Percentiles rank a stretch among this genome's conserved stretches.
Conservation (phyloP, 1,139 yeast species). For the Kodamaea arcana region DNA sequence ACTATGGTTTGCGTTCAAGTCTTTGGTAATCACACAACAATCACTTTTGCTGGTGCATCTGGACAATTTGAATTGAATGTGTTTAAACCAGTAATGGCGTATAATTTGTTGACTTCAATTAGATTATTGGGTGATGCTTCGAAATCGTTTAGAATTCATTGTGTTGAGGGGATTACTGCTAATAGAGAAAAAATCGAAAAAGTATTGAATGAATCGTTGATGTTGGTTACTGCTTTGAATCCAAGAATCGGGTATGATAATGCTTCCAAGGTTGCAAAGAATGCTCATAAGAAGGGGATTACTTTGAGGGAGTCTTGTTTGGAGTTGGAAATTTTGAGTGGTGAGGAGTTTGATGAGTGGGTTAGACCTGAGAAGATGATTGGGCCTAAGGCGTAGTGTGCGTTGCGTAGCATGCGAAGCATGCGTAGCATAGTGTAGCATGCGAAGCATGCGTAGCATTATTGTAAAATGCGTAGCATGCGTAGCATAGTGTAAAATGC, state of each 20-base stretch:
- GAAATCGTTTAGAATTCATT: constrained; percentile 17
- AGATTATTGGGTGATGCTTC: constrained; percentile 18
- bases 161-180: constrained; percentile 19
- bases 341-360: constrained; percentile 18
- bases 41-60: constrained; percentile 19
- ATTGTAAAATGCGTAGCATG: too few relatives aligned
- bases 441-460: too few relatives aligned
- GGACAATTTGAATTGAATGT: constrained; percentile 22
- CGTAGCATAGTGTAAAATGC: too few relatives aligned
- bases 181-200: constrained; percentile 17
- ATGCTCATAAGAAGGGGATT: constrained; percentile 21
- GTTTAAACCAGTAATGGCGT: constrained; percentile 20
- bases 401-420: too few relatives aligned
- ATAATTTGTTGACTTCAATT: constrained; percentile 17
- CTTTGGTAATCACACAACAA: constrained; percentile 19
- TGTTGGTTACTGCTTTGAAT: constrained; percentile 21
- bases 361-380: constrained; percentile 21
- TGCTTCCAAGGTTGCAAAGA: constrained; percentile 21
- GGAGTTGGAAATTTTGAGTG: constrained; percentile 17
- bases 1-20: constrained; percentile 21
- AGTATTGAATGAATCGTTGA: constrained; percentile 18
- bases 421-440: too few relatives aligned
- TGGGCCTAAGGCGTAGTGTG: constrained; percentile 18
- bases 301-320: constrained; percentile 19
- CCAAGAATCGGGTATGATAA: constrained; percentile 21